Percentiles rank a stretch among this genome's conserved stretches.
Conservation (phyloP, 345 rosid species). For the Salix dunnii region DNA sequence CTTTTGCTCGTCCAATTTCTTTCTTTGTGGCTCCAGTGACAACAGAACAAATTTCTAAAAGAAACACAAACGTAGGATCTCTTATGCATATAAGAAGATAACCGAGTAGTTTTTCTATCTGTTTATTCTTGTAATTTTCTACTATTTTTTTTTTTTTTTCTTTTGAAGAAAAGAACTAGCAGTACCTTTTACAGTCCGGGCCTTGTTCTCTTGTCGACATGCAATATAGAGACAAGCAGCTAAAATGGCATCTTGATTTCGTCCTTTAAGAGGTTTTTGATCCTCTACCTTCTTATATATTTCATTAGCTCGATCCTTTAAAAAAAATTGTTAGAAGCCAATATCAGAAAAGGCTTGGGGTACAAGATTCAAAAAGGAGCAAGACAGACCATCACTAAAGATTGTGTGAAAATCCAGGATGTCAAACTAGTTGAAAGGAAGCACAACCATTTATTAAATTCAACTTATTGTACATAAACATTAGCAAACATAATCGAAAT, state of each 20-base stretch:
- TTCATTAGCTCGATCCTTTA: conserved; percentile 53
- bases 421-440: too few relatives aligned
- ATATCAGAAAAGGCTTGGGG: not conserved
- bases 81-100: conserved; percentile 5
- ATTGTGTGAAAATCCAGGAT: too few relatives aligned
- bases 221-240: conserved; percentile 60
- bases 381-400: not conserved
- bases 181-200: conserved; percentile 50
- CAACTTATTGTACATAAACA: not conserved
- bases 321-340: not conserved
- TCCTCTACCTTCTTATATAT: conserved; percentile 58
- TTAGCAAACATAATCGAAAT: not conserved
- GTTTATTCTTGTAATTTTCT: too few relatives aligned
- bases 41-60: conserved; percentile 48
- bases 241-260: conserved; percentile 44
- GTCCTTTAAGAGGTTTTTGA: conserved; percentile 45
- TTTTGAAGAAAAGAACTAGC: not conserved
- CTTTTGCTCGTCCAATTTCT: conserved; percentile 57
- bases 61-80: conserved; percentile 10
- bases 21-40: conserved; percentile 50
- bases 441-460: too few relatives aligned
- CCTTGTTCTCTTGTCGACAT: conserved; percentile 45
- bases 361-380: not conserved
- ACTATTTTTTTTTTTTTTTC: too few relatives aligned
- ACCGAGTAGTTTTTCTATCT: not conserved